Percentiles rank a stretch among this genome's conserved stretches.
phyloP scores from a whole-genome alignment of 257 asterid species.

The Thymus mandschuricus region DNA sequence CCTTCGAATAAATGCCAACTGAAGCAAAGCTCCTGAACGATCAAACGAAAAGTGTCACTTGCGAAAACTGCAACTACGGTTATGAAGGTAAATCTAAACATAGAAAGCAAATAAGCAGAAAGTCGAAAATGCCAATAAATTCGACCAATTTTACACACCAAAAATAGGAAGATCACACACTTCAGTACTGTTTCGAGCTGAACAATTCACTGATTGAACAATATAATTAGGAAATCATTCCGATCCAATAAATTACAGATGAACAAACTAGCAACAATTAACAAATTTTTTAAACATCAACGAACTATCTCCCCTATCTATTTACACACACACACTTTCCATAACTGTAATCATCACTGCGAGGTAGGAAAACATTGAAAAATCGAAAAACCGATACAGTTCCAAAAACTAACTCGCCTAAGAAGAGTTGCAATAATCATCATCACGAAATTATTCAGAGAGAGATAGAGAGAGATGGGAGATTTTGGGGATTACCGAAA shows the following conservation, averaged over 20 bases:
- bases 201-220: constrained; percentile 5
- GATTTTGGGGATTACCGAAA: constrained; percentile 50
- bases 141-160: background rate
- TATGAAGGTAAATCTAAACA: background rate
- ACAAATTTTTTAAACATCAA: background rate
- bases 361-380: background rate
- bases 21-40: constrained; percentile 69
- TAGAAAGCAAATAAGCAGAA: constrained; percentile 11
- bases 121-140: constrained; percentile 1
- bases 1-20: constrained; percentile 67
- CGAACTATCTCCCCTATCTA: background rate
- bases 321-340: background rate
- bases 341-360: background rate
- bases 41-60: constrained; percentile 26
- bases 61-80: constrained; percentile 12
- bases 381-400: background rate
- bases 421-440: constrained; percentile 1
- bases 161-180: background rate
- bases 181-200: constrained; percentile 7
- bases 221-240: background rate
- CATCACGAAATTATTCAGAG: background rate
- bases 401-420: background rate
- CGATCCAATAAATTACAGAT: background rate
- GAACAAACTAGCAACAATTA: background rate
- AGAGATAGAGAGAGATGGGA: background rate